phyloP scores from a whole-genome alignment of 177 flowering plant species.

The Vitis hybrid region DNA sequence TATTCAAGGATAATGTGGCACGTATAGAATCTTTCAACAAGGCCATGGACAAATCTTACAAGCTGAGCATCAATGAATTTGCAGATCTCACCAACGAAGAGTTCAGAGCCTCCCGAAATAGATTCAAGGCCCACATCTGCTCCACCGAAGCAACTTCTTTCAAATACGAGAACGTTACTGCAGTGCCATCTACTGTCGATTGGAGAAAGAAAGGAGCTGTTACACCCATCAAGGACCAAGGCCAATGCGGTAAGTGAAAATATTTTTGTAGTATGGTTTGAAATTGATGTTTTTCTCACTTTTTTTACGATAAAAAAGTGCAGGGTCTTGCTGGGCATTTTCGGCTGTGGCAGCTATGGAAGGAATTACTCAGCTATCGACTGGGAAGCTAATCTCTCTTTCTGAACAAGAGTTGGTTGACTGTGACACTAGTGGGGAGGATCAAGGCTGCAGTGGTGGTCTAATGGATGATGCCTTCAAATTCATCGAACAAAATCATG shows the following conservation, averaged over 20 bases:
- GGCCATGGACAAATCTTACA: conserved; percentile 20
- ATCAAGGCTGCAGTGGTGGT: conserved; percentile 27
- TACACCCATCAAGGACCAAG: too few species aligned
- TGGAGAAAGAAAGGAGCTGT: too few species aligned
- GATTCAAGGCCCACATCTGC: conserved; percentile 7
- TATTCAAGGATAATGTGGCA: conserved; percentile 13
- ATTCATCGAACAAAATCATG: conserved; percentile 18
- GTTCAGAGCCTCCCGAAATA: conserved; percentile 12
- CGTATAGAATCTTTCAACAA: conserved; percentile 20
- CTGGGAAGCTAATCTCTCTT: conserved; percentile 28
- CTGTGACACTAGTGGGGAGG: conserved; percentile 21
- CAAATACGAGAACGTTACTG: too few species aligned
- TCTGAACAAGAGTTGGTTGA: conserved; percentile 40
- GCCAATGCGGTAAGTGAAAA: too few species aligned
- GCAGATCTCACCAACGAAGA: conserved; percentile 25
- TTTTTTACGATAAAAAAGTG: background rate
- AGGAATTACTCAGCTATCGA: conserved; percentile 25
- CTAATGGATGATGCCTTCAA: conserved; percentile 20
- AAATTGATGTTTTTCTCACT: too few species aligned
- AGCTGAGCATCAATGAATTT: conserved; percentile 23
- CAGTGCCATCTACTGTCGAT: too few species aligned
- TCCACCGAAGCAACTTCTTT: too few species aligned
- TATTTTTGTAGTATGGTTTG: too few species aligned
- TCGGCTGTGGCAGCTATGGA: conserved; percentile 40
- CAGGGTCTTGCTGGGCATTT: conserved; percentile 32